A percentile compares a stretch with the other conserved stretches of the same genome.
Evolutionary conservation across 768 basidiomycete genomes (phyloP).

Genomic region (Pilatotrama ljubarskyi): DNA sequence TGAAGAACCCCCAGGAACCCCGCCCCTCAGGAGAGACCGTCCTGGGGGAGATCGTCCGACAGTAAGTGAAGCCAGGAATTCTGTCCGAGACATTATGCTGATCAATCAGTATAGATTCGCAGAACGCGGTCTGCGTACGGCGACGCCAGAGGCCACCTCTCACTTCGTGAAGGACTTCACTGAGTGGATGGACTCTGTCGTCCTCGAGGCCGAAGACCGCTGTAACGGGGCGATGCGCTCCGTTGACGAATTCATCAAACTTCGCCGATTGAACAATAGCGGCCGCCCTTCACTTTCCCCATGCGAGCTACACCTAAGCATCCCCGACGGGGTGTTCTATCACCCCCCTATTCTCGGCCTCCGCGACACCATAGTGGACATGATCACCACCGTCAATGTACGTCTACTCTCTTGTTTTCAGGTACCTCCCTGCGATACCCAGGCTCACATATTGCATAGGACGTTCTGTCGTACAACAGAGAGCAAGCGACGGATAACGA

Average conservation of each 20-base stretch:
- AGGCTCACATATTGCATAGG: slow-evolving; percentile 18
- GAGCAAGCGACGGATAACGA: slow-evolving; percentile 31
- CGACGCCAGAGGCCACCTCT: slow-evolving; percentile 10
- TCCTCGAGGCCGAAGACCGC: slow-evolving; percentile 27
- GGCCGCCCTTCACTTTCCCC: slow-evolving; percentile 26
- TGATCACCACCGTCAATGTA: slow-evolving; percentile 47
- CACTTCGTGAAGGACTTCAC: slow-evolving; percentile 27
- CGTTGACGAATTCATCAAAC: slow-evolving; percentile 27
- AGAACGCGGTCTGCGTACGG: slow-evolving; percentile 9
- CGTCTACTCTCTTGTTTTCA: slow-evolving; percentile 25
- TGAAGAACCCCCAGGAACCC: slow-evolving; percentile 24
- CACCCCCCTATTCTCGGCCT: slow-evolving; percentile 53
- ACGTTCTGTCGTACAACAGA: slow-evolving; percentile 31
- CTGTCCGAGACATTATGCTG: background rate
- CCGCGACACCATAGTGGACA: background rate
- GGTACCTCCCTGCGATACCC: background rate
- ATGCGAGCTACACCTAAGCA: slow-evolving; percentile 48
- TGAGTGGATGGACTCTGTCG: slow-evolving; percentile 26
- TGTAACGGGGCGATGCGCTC: slow-evolving; percentile 12
- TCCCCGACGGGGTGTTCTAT: slow-evolving; percentile 58
- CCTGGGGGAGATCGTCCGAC: slow-evolving; percentile 26
- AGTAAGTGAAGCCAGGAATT: slow-evolving; percentile 19
- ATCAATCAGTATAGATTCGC: slow-evolving; percentile 19
- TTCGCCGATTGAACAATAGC: slow-evolving; percentile 29
- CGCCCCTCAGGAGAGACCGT: slow-evolving; percentile 23